Evolutionary conservation across 2,329 filamentous ascomycete species (phyloP).

Genomic region (Neonectria sp.): DNA sequence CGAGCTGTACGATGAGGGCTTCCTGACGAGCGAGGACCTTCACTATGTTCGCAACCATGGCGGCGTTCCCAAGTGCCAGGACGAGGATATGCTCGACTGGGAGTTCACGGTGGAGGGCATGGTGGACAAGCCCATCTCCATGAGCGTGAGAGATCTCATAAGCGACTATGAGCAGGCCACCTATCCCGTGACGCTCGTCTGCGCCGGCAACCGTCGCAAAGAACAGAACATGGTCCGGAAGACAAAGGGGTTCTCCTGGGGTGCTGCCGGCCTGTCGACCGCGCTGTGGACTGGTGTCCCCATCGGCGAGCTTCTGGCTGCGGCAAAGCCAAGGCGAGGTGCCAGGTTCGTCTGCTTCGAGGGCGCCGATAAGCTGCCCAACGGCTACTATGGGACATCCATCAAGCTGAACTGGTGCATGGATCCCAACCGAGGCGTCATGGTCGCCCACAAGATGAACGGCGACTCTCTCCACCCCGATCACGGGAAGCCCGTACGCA

Average conservation of each 20-base stretch:
- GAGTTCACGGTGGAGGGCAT: constrained; percentile 87
- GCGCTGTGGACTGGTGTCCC: constrained; percentile 89
- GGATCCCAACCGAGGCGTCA: constrained; percentile 86
- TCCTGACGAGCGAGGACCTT: constrained; percentile 87
- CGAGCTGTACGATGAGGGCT: constrained; percentile 83
- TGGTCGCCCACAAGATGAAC: constrained; percentile 94
- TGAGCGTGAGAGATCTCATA: constrained; percentile 81
- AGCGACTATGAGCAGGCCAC: constrained; percentile 85
- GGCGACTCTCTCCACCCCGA: constrained; percentile 85
- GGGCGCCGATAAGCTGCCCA: constrained; percentile 89
- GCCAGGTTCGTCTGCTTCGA: constrained; percentile 93
- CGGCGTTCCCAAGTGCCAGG: constrained; percentile 81
- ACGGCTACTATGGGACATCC: constrained; percentile 90
- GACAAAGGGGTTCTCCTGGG: constrained; percentile 96
- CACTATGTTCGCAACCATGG: constrained; percentile 97
- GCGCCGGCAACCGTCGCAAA: constrained; percentile 91
- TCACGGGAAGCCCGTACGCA: constrained; percentile 87
- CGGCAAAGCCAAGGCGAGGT: constrained; percentile 76
- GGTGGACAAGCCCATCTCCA: constrained; percentile 81
- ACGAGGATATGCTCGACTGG: constrained; percentile 83
- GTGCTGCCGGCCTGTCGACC: constrained; percentile 87
- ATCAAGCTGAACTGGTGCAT: constrained; percentile 91
- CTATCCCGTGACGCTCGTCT: constrained; percentile 90
- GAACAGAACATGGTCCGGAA: constrained; percentile 94
- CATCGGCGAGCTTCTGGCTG: constrained; percentile 78